These are phyloP conservation scores for Arthrobotrys pseudoclavata DNA, from an alignment of 2,329 filamentous ascomycete genomes.

Conservation along the genomic window DNA sequence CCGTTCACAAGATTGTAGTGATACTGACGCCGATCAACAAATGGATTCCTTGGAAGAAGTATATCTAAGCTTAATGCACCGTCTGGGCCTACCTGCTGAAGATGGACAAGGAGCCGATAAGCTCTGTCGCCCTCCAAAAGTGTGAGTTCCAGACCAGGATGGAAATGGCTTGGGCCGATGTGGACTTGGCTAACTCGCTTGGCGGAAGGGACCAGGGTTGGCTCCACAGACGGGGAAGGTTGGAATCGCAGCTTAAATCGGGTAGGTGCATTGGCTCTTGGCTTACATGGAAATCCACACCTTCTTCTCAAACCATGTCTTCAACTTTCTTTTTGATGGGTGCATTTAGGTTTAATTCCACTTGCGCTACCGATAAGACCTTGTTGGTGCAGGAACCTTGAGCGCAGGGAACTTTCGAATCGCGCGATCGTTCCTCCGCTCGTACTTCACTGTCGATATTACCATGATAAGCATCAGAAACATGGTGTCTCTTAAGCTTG, in stretches of 20 bases:
- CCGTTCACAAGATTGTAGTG: slow-evolving; percentile 3
- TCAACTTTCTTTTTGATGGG: slow-evolving; percentile 12
- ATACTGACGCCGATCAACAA: neutral
- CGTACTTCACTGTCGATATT: slow-evolving; percentile 9
- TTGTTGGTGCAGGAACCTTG: slow-evolving; percentile 6
- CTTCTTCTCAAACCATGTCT: slow-evolving; percentile 23
- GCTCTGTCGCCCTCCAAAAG: slow-evolving; percentile 13
- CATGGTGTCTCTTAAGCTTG: slow-evolving; percentile 32
- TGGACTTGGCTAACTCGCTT: slow-evolving; percentile 50
- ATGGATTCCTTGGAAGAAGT: neutral
- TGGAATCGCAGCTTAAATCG: slow-evolving; percentile 49
- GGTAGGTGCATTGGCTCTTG: slow-evolving; percentile 58
- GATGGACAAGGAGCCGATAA: slow-evolving; percentile 29
- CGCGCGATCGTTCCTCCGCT: neutral
- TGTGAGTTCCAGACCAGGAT: neutral
- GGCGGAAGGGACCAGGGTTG: slow-evolving; percentile 41
- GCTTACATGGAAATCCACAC: slow-evolving; percentile 36
- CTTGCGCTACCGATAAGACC: slow-evolving; percentile 42
- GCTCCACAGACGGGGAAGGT: slow-evolving; percentile 58
- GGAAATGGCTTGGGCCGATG: slow-evolving; percentile 2
- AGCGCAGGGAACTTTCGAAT: slow-evolving; percentile 15
- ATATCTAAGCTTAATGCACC: slow-evolving; percentile 1
- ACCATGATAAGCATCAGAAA: slow-evolving; percentile 38
- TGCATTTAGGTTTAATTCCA: slow-evolving; percentile 13
- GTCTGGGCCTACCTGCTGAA: slow-evolving; percentile 11